Percentiles rank a stretch among this genome's conserved stretches.
phyloP scores from a whole-genome alignment of 1,139 yeast species.

The Lodderomyces metapsilosis region DNA sequence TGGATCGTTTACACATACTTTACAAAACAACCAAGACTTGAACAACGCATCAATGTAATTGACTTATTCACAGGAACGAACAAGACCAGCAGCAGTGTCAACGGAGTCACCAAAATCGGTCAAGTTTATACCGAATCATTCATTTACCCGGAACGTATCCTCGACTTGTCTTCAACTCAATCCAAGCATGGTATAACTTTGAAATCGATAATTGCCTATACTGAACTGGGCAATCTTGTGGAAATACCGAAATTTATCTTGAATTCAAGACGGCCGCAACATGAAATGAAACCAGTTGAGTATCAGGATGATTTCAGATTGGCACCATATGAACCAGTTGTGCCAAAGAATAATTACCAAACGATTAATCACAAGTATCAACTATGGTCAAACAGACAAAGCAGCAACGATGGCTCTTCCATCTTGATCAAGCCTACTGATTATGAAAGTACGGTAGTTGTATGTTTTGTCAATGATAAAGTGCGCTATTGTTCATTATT shows the following conservation, averaged over 20 bases:
- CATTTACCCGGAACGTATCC: conserved; percentile 56
- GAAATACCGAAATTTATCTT: conserved; percentile 67
- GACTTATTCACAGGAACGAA: conserved; percentile 69
- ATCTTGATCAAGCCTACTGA: conserved; percentile 62
- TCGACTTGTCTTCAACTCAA: conserved; percentile 52
- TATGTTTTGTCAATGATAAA: conserved; percentile 59
- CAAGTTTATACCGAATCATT: conserved; percentile 52
- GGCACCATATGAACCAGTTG: conserved; percentile 64
- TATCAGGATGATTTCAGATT: conserved; percentile 57
- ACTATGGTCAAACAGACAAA: conserved; percentile 16
- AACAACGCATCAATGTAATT: conserved; percentile 64
- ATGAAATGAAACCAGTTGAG: conserved; percentile 55
- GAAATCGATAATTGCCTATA: conserved; percentile 61
- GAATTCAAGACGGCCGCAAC: conserved; percentile 59
- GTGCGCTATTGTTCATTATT: conserved; percentile 77
- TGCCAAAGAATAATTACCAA: conserved; percentile 47
- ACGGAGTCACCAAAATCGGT: conserved; percentile 18
- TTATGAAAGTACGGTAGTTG: conserved; percentile 76
- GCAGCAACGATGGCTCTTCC: too few species aligned
- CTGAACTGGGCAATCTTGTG: conserved; percentile 63
- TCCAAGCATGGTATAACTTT: conserved; percentile 76
- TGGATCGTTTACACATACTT: conserved; percentile 76
- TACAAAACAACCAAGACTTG: conserved; percentile 47
- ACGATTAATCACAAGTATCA: conserved; percentile 37
- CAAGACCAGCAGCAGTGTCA: conserved; percentile 1